These are phyloP conservation scores for Paramecium sonneborni DNA, from an alignment of 73 alveolate genomes.

Conservation along the genomic window DNA sequence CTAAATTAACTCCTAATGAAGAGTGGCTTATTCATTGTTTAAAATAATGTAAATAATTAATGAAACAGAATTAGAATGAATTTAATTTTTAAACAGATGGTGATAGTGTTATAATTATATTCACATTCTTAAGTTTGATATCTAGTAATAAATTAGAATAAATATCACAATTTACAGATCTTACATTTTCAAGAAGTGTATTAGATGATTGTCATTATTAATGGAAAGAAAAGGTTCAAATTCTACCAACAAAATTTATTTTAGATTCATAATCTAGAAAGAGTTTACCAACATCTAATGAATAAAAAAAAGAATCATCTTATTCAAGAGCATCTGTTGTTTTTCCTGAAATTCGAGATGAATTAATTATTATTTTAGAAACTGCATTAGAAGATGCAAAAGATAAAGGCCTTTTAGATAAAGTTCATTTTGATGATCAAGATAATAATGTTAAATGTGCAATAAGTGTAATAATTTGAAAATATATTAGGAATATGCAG, in stretches of 20 bases:
- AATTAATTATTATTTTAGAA: not conserved
- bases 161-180: not conserved
- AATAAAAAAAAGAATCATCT: not conserved
- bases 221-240: not conserved
- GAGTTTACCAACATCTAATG: not conserved
- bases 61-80: not conserved
- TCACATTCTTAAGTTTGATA: not conserved
- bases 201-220: conserved; percentile 3
- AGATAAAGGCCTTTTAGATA: conserved; percentile 6
- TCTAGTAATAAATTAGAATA: not conserved
- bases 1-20: not conserved
- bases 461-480: not conserved
- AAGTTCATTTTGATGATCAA: not conserved
- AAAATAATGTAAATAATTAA: not conserved
- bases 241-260: not conserved
- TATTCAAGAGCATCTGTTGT: not conserved
- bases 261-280: not conserved
- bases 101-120: not conserved
- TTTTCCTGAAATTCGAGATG: conserved; percentile 13
- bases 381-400: not conserved
- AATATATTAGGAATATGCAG: not conserved
- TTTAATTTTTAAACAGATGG: conserved; percentile 16
- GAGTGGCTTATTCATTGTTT: not conserved
- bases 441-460: not conserved
- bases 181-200: not conserved